Base-by-base conservation (phyloP, 352 stramenopile species). In the Globisporangium cylindrosporum region DNA sequence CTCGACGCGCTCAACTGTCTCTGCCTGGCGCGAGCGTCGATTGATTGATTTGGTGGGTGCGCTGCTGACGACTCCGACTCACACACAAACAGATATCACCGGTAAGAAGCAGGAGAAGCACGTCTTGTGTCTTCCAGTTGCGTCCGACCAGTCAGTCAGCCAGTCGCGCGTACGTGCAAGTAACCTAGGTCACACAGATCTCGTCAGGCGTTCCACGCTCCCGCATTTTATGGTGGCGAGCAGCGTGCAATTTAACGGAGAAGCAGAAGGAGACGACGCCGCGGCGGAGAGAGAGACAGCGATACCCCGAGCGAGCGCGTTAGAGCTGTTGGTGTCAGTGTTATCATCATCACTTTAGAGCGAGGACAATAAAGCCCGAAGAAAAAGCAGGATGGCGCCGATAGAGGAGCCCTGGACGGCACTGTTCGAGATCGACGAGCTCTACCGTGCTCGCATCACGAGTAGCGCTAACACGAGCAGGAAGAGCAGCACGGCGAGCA, bases 391-490 rank as follows among this genome's bases (percentile, higher is more conserved):
- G 9, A 71, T 71, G 66, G 49, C 66, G 53, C 66, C 66, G 14
- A 49, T 71, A 27, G 66, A 71, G 20, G 59, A 67, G 32, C 46
- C 66, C 14, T 71, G 66, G 66, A 54, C 55, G 24, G 43, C 48
- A 25, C 51, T 59, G 27, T 25, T 43, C 46, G 57, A 58, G 29
- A 59, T 55, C 32, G 48, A 60, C 53, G 53, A 29, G n/a, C 41
- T 57, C n/a, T 58, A 59, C 29, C 60, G 60, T 48, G 29, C 60
- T 29, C 34, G 60, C 32, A 25, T 66, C 10, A 58, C 29, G 18
- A 69, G 55, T 15, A 49, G 18, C 15, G 43, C 43, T 49, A 49
- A 22, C 6, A 22, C 43, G 18, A 49, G 43, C 43, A 49, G 43
- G 43, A 49, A 49, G 43, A 49, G 43, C 43, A 49, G 43, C 43